Conservation (phyloP, 768 basidiomycete species). For the Kwoniella botswanensis region DNA sequence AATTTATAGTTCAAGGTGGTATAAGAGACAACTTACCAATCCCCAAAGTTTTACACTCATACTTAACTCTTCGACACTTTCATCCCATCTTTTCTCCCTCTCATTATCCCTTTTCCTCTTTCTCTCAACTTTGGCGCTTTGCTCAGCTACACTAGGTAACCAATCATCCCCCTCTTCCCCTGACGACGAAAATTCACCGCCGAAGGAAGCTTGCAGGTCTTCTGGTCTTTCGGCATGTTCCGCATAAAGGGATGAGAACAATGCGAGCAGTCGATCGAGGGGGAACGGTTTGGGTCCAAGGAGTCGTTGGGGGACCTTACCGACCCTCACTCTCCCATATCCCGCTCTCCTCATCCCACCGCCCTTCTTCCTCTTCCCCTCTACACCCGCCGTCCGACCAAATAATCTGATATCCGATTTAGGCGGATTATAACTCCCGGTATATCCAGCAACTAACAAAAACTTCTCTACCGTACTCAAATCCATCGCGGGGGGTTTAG, state of each 20-base stretch:
- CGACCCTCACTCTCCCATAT: constrained; percentile 43
- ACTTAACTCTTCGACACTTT: constrained; percentile 65
- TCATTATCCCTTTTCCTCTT: constrained; percentile 75
- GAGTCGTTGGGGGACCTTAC: constrained; percentile 68
- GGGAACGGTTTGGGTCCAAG: constrained; percentile 79
- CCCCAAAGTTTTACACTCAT: constrained; percentile 74
- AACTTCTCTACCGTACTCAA: constrained; percentile 64
- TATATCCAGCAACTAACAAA: constrained; percentile 74
- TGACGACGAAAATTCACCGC: constrained; percentile 58
- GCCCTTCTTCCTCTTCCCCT: constrained; percentile 60
- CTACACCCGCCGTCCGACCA: constrained; percentile 68
- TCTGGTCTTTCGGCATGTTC: constrained; percentile 62
- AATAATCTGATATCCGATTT: constrained; percentile 83
- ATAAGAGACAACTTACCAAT: constrained; percentile 69
- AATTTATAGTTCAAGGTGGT: neutral
- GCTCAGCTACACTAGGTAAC: constrained; percentile 63
- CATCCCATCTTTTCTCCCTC: constrained; percentile 86
- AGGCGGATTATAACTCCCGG: constrained; percentile 83
- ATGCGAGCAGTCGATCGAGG: constrained; percentile 77
- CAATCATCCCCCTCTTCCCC: constrained; percentile 39
- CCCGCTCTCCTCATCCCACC: constrained; percentile 61
- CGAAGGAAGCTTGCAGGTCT: constrained; percentile 72
- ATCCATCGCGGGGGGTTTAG: constrained; percentile 34
- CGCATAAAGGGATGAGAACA: constrained; percentile 69
- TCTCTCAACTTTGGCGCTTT: constrained; percentile 74